phyloP scores from a whole-genome alignment of 2,329 filamentous ascomycete species.

The Aspergillus felis region DNA sequence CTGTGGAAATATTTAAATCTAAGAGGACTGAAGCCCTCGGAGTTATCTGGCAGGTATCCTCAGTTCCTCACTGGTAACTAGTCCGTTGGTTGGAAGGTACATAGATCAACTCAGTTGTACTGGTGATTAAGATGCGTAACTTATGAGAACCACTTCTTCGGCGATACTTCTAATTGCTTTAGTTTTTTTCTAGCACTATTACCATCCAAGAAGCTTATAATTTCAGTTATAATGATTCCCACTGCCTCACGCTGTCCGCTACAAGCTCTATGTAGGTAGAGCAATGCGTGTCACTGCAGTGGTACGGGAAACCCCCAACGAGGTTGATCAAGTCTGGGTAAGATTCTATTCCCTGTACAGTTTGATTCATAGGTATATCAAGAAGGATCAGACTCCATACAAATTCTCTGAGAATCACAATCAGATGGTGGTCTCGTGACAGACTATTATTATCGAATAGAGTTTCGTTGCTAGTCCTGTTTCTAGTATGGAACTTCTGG shows the following conservation, averaged over 20 bases:
- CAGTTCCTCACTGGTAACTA: too few species aligned
- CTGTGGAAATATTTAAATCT: too few species aligned
- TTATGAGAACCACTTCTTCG: neutral
- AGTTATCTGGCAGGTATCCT: too few species aligned
- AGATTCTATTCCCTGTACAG: too few species aligned
- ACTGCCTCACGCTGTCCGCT: too few species aligned
- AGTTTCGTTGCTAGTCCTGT: neutral
- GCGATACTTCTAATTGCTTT: neutral
- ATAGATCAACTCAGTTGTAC: neutral
- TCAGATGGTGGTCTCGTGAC: neutral
- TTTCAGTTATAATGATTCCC: too few species aligned
- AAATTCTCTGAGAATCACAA: neutral
- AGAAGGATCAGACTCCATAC: neutral
- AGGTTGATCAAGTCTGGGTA: too few species aligned
- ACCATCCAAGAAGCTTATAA: neutral
- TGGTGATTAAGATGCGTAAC: neutral
- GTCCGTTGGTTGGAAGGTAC: neutral
- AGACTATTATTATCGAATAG: neutral
- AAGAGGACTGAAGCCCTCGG: too few species aligned
- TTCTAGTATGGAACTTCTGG: neutral
- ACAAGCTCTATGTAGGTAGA: too few species aligned
- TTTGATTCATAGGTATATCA: neutral
- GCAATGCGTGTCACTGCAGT: too few species aligned
- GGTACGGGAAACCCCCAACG: too few species aligned
- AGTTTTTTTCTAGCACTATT: neutral